Evolutionary conservation across 1,139 yeast genomes (phyloP).

Genomic region (Scheffersomyces quercinus): DNA sequence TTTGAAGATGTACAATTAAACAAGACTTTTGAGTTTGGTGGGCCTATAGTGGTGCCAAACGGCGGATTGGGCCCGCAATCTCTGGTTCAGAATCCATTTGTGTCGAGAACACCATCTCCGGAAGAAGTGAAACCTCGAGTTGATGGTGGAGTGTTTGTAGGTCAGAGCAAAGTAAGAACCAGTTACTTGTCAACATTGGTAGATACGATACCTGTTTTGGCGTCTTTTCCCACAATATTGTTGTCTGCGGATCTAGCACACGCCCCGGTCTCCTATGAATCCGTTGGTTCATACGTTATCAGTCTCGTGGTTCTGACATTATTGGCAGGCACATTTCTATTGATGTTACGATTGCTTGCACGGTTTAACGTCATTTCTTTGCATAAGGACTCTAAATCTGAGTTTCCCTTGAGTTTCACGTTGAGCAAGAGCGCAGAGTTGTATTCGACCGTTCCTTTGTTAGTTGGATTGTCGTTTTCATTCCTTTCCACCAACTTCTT

Average conservation of each 20-base stretch:
- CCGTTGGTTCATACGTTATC: neutral
- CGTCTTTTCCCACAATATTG: conserved; percentile 28
- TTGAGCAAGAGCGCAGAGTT: neutral
- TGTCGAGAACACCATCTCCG: neutral
- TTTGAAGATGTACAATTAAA: neutral
- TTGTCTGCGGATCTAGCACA: conserved; percentile 20
- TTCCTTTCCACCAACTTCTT: conserved; percentile 18
- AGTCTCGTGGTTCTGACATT: conserved; percentile 11
- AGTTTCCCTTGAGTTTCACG: neutral
- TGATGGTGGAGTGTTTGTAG: neutral
- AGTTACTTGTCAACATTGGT: conserved; percentile 9
- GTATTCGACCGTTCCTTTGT: conserved; percentile 9
- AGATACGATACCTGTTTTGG: conserved; percentile 29
- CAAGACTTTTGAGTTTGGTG: neutral
- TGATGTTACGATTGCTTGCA: conserved; percentile 13
- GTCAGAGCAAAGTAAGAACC: no score
- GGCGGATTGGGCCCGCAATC: neutral
- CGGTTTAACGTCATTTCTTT: conserved; percentile 8
- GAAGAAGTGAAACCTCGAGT: neutral
- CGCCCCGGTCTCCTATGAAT: conserved; percentile 2
- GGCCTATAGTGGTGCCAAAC: neutral
- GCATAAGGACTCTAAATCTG: no score
- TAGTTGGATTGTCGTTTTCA: conserved; percentile 14
- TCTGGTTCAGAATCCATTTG: no score
- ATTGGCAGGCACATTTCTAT: conserved; percentile 16